Evolutionary conservation across 345 rosid genomes (phyloP).

Genomic region (Eucalyptus fibrosa): DNA sequence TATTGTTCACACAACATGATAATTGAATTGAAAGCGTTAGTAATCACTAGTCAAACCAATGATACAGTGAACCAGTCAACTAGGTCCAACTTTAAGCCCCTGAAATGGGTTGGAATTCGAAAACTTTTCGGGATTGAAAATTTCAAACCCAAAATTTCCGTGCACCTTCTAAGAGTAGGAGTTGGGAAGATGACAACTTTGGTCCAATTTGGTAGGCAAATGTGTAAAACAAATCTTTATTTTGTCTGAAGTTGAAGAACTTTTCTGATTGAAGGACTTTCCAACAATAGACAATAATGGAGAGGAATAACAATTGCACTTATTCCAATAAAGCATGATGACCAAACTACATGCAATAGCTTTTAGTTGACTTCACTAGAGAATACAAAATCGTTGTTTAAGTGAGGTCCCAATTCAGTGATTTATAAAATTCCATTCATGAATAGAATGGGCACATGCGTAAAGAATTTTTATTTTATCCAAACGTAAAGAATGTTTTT

Average conservation of each 20-base stretch:
- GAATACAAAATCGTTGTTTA: neutral
- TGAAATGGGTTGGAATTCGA: too few relatives aligned
- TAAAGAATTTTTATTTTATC: too few relatives aligned
- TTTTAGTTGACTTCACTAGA: neutral
- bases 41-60: neutral
- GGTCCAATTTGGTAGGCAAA: too few relatives aligned
- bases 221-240: too few relatives aligned
- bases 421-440: fast-evolving
- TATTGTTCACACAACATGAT: neutral
- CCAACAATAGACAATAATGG: neutral
- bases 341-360: neutral
- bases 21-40: fast-evolving
- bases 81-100: too few relatives aligned
- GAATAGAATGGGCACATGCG: too few relatives aligned
- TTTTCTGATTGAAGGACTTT: neutral
- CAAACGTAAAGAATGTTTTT: too few relatives aligned
- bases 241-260: too few relatives aligned
- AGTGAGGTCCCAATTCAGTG: fast-evolving
- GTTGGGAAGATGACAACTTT: too few relatives aligned
- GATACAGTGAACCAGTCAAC: neutral
- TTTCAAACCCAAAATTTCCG: too few relatives aligned
- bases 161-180: too few relatives aligned
- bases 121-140: too few relatives aligned
- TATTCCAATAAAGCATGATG: neutral
- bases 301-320: neutral